Percentiles rank a stretch among this genome's conserved stretches.
phyloP scores from a whole-genome alignment of 176 grass and related monocot genomes.

The Cymbopogon citratus region DNA sequence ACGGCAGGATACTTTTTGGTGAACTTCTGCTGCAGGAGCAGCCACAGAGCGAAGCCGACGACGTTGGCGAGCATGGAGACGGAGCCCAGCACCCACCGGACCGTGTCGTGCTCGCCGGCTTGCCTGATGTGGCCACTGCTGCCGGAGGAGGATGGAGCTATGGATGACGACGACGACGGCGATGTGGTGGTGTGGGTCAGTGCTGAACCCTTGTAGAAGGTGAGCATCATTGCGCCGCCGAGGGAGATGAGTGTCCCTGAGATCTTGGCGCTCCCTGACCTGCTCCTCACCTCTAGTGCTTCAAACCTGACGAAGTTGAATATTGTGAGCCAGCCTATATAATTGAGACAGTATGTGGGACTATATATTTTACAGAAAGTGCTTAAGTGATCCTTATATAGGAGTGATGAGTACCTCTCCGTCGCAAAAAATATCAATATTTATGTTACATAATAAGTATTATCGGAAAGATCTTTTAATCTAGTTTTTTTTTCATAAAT shows the following conservation, averaged over 20 bases:
- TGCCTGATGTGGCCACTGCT: too few species aligned
- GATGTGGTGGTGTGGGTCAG: conserved; percentile 31
- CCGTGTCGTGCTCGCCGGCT: background rate
- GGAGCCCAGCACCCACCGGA: conserved; percentile 60
- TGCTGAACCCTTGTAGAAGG: conserved; percentile 58
- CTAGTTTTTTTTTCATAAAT: too few species aligned
- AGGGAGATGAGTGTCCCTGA: conserved; percentile 61
- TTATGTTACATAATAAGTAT: too few species aligned
- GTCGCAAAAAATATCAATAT: too few species aligned
- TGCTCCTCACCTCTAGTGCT: conserved; percentile 56
- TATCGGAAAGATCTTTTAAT: too few species aligned
- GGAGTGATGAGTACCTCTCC: too few species aligned
- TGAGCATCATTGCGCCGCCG: conserved; percentile 55
- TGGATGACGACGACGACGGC: background rate
- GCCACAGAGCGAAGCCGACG: conserved; percentile 53
- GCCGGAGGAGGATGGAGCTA: background rate
- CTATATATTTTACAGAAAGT: background rate
- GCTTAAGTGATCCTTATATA: background rate
- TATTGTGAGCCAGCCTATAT: background rate
- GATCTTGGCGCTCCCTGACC: conserved; percentile 64
- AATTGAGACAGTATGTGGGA: background rate
- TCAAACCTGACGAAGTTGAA: conserved; percentile 30
- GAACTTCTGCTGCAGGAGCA: conserved; percentile 59
- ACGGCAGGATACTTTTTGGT: conserved; percentile 58
- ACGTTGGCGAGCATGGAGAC: conserved; percentile 48